phyloP scores from a whole-genome alignment of 2,329 filamentous ascomycete species.

The Thelonectria rubi region DNA sequence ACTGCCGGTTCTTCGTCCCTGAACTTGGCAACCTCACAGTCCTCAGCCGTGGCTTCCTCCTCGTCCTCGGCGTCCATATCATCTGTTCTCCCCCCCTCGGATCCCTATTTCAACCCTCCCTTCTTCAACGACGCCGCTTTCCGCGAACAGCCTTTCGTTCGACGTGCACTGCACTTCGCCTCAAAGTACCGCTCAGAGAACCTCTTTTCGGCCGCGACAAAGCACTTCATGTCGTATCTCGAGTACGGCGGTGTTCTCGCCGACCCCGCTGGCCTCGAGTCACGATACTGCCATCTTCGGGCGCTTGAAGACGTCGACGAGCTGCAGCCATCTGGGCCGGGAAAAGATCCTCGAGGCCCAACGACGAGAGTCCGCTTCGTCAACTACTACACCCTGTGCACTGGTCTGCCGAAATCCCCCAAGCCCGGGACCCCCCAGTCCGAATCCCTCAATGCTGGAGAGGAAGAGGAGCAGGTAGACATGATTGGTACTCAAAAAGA shows the following conservation, averaged over 20 bases:
- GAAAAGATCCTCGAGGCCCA: constrained; percentile 32
- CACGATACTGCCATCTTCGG: constrained; percentile 74
- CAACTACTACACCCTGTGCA: constrained; percentile 91
- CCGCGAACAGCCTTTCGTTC: constrained; percentile 74
- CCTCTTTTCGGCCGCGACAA: constrained; percentile 73
- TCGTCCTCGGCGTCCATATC: constrained; percentile 20
- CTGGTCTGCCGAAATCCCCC: constrained; percentile 69
- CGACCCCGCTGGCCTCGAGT: constrained; percentile 75
- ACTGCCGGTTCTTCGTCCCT: constrained; percentile 32
- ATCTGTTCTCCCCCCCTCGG: constrained; percentile 24
- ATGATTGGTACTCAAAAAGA: constrained; percentile 2
- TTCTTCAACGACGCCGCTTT: constrained; percentile 79
- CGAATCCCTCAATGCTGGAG: constrained; percentile 7
- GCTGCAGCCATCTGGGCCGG: constrained; percentile 43
- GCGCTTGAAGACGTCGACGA: constrained; percentile 77
- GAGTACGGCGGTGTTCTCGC: constrained; percentile 86
- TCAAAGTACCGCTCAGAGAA: constrained; percentile 80
- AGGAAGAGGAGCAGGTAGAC: constrained; percentile 13
- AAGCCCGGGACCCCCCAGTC: constrained; percentile 25
- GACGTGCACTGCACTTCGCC: constrained; percentile 77
- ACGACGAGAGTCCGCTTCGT: constrained; percentile 75
- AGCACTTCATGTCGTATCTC: constrained; percentile 80
- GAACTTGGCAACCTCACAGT: constrained; percentile 32
- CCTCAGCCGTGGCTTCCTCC: constrained; percentile 30
- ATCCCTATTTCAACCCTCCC: constrained; percentile 78